These are phyloP conservation scores for Kwoniella sp. DNA, from an alignment of 768 basidiomycete genomes.

Conservation along the genomic window DNA sequence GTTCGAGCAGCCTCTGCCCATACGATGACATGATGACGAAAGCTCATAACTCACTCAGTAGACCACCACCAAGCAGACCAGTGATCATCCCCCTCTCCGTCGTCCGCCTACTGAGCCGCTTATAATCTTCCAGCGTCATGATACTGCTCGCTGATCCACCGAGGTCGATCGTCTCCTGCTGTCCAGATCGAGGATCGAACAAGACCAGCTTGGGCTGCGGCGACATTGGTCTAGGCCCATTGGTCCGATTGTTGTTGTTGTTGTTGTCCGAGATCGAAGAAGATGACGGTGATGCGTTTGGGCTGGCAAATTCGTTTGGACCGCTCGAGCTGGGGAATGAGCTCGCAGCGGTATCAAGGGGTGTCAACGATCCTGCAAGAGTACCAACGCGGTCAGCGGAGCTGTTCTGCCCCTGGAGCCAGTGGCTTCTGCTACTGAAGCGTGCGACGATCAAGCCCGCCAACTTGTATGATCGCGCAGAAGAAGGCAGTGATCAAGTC, in stretches of 20 bases:
- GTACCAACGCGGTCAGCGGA: too few species aligned
- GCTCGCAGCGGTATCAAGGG: slow-evolving; percentile 1
- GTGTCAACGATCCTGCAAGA: slow-evolving; percentile 14
- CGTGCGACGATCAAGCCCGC: too few species aligned
- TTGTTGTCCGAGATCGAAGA: background rate
- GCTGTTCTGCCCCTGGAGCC: too few species aligned
- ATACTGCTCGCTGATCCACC: slow-evolving; percentile 21
- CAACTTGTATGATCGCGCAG: too few species aligned
- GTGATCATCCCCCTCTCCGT: slow-evolving; percentile 28
- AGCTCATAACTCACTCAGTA: slow-evolving; percentile 19
- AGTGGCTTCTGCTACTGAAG: too few species aligned
- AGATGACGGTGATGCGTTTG: slow-evolving; percentile 2
- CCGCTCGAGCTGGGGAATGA: background rate
- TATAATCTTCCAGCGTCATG: slow-evolving; percentile 29
- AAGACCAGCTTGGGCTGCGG: slow-evolving; percentile 19
- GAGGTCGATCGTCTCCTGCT: slow-evolving; percentile 22
- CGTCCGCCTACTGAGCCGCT: slow-evolving; percentile 22
- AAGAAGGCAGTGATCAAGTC: too few species aligned
- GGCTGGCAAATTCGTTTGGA: slow-evolving; percentile 14
- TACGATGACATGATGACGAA: background rate
- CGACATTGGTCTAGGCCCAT: slow-evolving; percentile 2
- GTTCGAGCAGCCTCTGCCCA: too few species aligned
- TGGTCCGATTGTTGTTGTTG: too few species aligned
- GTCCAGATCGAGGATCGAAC: slow-evolving; percentile 25
- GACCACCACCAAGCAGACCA: slow-evolving; percentile 29